Evolutionary conservation across 352 stramenopile genomes (phyloP), one percentile per base, ranked within the genome.

Genomic region (Phytophthora boehmeriae): DNA sequence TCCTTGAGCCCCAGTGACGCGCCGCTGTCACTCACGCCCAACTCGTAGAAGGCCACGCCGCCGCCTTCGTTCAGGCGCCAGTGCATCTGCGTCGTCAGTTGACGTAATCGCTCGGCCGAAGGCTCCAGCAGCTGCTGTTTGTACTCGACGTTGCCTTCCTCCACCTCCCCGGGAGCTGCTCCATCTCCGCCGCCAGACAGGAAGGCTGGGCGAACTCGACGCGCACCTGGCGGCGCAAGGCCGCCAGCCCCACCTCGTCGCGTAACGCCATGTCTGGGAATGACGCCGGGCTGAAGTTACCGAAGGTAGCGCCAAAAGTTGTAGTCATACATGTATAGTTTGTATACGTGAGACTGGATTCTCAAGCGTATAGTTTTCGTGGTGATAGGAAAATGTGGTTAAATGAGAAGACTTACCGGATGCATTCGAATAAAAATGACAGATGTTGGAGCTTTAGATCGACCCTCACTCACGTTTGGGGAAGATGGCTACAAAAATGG

Each of bases 91-190:
- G 90, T 97, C 46, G 84, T 92, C 46, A 97, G 69, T 65, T 97
- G 90, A 56, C 87, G 82, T 16, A 96, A 58, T 8, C 89, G 78
- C 27, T 93, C 89, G 42, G 82, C 65, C 8, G 81, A 60, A 1
- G 79, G 79, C 45, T 89, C 74, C n/a, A 92, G 72, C 32, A 97
- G 73, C 70, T 96, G 86, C 46, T 92, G 79, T 73, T 97, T 97
- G 71, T 97, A 96, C 79, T 97, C 90, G 46, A 96, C 76, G 63
- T 95, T 96, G 20, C 90, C 90, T 60, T 97, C 86, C 65, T 97
- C 90, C 44, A 97, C 73, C 59, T 97, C 90, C 34, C 82, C 72
- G 10, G 83, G 23, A 95, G 63, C 44, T 17, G 44, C 9, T 69
- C 54, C 5, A 19, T 19, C 10, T 8, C n/a, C 3, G 23, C n/a